Base-by-base conservation (phyloP, 768 basidiomycete species). In the Russula sp. region DNA sequence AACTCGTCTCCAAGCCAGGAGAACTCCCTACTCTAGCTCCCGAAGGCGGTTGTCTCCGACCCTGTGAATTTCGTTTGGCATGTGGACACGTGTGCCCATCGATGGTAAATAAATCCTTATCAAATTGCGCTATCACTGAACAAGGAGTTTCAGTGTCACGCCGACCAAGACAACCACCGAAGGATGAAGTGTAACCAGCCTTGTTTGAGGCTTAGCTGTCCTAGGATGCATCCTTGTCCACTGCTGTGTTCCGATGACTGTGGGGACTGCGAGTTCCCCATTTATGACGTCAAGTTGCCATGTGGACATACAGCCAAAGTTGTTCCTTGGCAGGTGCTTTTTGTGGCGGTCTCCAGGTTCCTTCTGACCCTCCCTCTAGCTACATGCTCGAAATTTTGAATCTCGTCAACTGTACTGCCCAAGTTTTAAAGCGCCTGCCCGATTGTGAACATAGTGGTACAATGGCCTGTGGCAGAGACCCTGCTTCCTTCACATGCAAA, bases 51-150 rank as follows among this genome's bases (percentile, higher is more conserved):
- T 75, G 74, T 54, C 56, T 71, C 29, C 48, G n/a, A 32, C 65
- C 70, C 22, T 75, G 74, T 65, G 65, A 67, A 22, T 65, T 56
- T 25, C 58, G 60, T 38, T 60, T 75, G 14, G 7, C 34, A 0
- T 75, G 74, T 59, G 74, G 74, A 1, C 74, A 75, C 46, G 56
- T 49, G 16, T 75, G 74, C 53, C 68, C 68, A 1, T 72, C 56
- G 7, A 68, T 69, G 58, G 71, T 71, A 59, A 43, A 46, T 51
- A 18, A 29, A 38, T 51, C 14, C 2, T 25, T 41, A 22, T 53
- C 11, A 11, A 5, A 14, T 48, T 10, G 13, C n/a, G 25, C 41
- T 20, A 38, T 22, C 22, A 14, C 46, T 55, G 1, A 59, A 1
- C 34, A 3, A 16, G 8, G 10, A 18, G 9, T 49, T 16, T 2